Conservation (phyloP, 2,329 filamentous ascomycete species). For the Juglanconis oblonga region DNA sequence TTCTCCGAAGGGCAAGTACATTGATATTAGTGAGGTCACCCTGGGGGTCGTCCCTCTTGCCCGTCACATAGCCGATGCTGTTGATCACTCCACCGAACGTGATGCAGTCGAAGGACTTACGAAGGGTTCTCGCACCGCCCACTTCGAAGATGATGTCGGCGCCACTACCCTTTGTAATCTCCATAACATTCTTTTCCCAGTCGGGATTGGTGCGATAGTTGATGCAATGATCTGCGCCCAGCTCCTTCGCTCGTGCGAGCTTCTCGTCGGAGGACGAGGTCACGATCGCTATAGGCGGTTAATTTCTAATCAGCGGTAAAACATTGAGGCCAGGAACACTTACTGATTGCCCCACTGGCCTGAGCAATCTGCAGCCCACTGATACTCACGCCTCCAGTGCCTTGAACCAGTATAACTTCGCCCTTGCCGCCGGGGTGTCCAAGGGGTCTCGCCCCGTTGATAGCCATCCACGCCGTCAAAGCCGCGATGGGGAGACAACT, state of each 20-base stretch:
- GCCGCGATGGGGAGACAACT: slow-evolving; percentile 58
- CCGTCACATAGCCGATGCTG: slow-evolving; percentile 38
- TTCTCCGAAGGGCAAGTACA: slow-evolving; percentile 37
- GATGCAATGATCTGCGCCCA: slow-evolving; percentile 51
- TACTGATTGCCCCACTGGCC: slow-evolving; percentile 46
- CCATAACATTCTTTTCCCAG: slow-evolving; percentile 49
- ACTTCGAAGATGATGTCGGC: slow-evolving; percentile 56
- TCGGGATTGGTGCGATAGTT: slow-evolving; percentile 52
- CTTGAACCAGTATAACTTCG: slow-evolving; percentile 49
- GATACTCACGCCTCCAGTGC: slow-evolving; percentile 52
- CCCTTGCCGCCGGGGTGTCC: slow-evolving; percentile 46
- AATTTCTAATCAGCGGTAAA: slow-evolving; percentile 32
- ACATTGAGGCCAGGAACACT: slow-evolving; percentile 22
- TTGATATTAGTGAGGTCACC: slow-evolving; percentile 55
- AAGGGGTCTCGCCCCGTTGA: slow-evolving; percentile 58
- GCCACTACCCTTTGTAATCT: slow-evolving; percentile 41
- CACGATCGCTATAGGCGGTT: slow-evolving; percentile 47
- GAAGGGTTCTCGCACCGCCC: slow-evolving; percentile 49
- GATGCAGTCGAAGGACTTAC: slow-evolving; percentile 50
- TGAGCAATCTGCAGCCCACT: slow-evolving; percentile 52
- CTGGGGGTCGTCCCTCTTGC: slow-evolving; percentile 44
- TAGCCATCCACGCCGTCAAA: slow-evolving; percentile 63
- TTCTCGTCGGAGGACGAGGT: slow-evolving; percentile 54
- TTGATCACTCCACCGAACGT: slow-evolving; percentile 54
- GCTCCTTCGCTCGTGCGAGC: slow-evolving; percentile 40